Evolutionary conservation across 768 basidiomycete genomes (phyloP).

Genomic region (Lactarius pseudohatsudake): DNA sequence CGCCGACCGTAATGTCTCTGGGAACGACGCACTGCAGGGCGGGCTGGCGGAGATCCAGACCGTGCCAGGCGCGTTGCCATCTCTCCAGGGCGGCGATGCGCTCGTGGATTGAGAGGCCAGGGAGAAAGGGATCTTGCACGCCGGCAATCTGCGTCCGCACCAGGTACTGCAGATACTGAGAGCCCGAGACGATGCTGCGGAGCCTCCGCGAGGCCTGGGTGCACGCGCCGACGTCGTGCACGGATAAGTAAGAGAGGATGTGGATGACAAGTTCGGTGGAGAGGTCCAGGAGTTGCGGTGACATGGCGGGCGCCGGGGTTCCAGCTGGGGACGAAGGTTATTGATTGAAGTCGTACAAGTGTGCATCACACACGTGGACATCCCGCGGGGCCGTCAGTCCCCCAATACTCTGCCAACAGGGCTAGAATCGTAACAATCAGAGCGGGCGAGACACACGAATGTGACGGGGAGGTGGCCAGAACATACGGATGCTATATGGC

Average conservation of each 20-base stretch:
- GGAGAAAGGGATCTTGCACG: slow-evolving; percentile 16
- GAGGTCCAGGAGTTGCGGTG: slow-evolving; percentile 24
- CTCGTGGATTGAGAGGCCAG: slow-evolving; percentile 18
- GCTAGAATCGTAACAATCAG: slow-evolving; percentile 2
- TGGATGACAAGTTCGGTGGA: slow-evolving; percentile 25
- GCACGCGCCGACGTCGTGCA: slow-evolving; percentile 20
- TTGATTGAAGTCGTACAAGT: slow-evolving; percentile 3
- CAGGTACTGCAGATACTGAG: slow-evolving; percentile 23
- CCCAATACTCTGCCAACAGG: not conserved
- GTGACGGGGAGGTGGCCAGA: not conserved
- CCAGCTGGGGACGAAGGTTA: not conserved
- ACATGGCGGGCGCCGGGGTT: slow-evolving; percentile 17
- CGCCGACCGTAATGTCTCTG: slow-evolving; percentile 9
- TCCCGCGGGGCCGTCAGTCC: not conserved
- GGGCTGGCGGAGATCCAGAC: slow-evolving; percentile 22
- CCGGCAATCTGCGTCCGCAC: slow-evolving; percentile 21
- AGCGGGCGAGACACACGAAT: not conserved
- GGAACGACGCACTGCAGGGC: slow-evolving; percentile 20
- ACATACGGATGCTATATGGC: slow-evolving; percentile 5
- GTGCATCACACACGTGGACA: slow-evolving; percentile 13
- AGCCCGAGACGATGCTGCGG: slow-evolving; percentile 17
- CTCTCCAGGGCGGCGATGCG: slow-evolving; percentile 18
- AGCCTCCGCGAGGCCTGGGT: slow-evolving; percentile 19
- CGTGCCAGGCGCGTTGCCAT: slow-evolving; percentile 20
- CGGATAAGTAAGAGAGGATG: slow-evolving; percentile 21